Conservation (phyloP, 495 filamentous ascomycete species). For the Penicillium silybi region DNA sequence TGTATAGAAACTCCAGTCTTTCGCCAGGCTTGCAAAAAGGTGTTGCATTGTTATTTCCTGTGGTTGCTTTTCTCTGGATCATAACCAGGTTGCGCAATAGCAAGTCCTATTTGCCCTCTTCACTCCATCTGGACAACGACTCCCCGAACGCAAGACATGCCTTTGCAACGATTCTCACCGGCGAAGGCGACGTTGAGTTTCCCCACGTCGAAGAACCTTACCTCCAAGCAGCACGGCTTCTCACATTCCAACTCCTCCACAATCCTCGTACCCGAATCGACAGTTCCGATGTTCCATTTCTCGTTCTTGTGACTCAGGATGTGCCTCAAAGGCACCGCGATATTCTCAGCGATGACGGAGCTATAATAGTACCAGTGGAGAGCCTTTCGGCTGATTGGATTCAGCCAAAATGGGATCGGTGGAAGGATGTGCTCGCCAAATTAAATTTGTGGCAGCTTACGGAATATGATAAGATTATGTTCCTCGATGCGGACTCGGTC, state of each 20-base stretch:
- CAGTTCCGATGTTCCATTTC: conserved; percentile 23
- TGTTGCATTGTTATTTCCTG: too few species aligned
- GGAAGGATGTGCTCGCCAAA: conserved; percentile 35
- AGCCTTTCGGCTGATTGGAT: conserved; percentile 25
- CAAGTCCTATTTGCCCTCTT: too few species aligned
- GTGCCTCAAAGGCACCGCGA: conserved; percentile 19
- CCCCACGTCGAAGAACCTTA: conserved; percentile 16
- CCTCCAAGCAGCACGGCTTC: conserved; percentile 34
- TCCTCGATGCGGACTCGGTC: conserved; percentile 43
- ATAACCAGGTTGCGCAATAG: too few species aligned
- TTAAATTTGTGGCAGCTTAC: conserved; percentile 37
- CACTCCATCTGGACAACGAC: too few species aligned
- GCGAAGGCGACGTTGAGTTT: not conserved
- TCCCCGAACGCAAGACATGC: too few species aligned
- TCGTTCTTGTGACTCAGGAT: conserved; percentile 29
- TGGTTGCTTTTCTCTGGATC: too few species aligned
- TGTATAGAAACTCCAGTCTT: too few species aligned
- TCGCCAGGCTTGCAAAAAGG: too few species aligned
- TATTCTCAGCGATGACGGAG: conserved; percentile 29
- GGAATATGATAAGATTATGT: conserved; percentile 41
- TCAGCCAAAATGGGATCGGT: conserved; percentile 19
- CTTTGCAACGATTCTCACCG: not conserved
- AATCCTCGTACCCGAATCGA: conserved; percentile 28
- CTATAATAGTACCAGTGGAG: conserved; percentile 28
- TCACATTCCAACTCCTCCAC: conserved; percentile 46